Base-by-base conservation (phyloP, 2,329 filamentous ascomycete species). In the Xenoacremonium recifei region DNA sequence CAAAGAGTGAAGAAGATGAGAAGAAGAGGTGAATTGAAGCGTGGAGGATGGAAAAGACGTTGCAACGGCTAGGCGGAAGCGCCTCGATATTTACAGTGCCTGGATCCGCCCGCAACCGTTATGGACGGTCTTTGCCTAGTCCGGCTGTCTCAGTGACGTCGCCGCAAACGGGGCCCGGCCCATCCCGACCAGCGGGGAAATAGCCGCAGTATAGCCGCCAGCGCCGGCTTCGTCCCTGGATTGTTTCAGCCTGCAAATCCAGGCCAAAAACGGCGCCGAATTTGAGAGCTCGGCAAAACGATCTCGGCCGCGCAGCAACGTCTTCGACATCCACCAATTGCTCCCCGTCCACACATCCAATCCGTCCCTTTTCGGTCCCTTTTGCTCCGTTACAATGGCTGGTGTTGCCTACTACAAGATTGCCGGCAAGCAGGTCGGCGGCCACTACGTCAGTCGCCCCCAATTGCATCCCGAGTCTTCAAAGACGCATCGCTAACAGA, bases 401-500 rank as follows among this genome's bases (percentile, higher is more conserved):
- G 65, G 65, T 41, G 46, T 63, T 51, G 57, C 65, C 48, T 62
- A 61, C 52, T 82, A 82, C 71, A 72, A 63, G 53, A 69, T 82
- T 58, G 67, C 77, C 64, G 79, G 79, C 68, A 73, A 71, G 62
- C 73, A 80, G 65, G 65, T 82, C 64, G 79, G 71, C 69, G 79
- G 78, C 49, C 79, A 82, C 71, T 72, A 79, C 68, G 79, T 82
- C 58, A 61, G 79, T 74, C 40, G 23, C 32, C 47, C 39, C 20
- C 54, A 50, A 50, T 51, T 39, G 40, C 42, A 38, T n/a, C n/a
- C 19, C 34, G 33, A 39, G 32, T 25, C 40, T 42, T 32, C 17
- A 40, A 27, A 27, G 21, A 36, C 45, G 31, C 18, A 17, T 39
- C 37, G 25, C 30, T 21, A 38, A 48, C 45, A 57, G 46, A 51